These are phyloP conservation scores for Gillenia trifoliata DNA, from an alignment of 306 rosid genomes.

Conservation along the genomic window DNA sequence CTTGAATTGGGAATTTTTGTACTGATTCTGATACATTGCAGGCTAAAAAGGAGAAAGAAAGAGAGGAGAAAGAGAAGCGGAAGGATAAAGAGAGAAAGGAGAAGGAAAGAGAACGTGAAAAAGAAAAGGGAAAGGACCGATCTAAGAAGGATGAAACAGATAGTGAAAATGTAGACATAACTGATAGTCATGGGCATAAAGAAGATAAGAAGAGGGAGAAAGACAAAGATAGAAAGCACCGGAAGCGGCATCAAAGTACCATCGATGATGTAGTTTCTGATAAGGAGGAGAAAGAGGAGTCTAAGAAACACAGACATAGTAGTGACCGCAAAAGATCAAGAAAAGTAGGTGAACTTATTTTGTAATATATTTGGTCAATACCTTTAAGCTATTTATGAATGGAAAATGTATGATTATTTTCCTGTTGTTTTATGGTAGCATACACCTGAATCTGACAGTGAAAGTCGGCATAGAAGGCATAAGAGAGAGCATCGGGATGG, in stretches of 20 bases:
- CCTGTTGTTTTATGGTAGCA: conserved; percentile 47
- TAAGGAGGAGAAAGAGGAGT: conserved; percentile 88
- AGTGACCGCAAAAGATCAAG: conserved; percentile 90
- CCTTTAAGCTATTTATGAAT: conserved; percentile 3
- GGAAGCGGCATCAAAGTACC: conserved; percentile 88
- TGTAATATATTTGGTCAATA: neutral
- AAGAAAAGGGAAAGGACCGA: conserved; percentile 75
- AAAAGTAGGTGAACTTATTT: conserved; percentile 45
- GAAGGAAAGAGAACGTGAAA: conserved; percentile 86
- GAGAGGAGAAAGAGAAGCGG: conserved; percentile 75
- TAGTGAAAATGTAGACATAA: conserved; percentile 59
- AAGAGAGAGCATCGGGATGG: conserved; percentile 83
- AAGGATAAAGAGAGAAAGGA: conserved; percentile 50
- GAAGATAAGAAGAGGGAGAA: conserved; percentile 94
- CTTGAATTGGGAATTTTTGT: neutral
- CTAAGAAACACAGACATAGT: conserved; percentile 80
- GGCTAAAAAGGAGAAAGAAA: conserved; percentile 84
- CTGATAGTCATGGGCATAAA: conserved; percentile 59
- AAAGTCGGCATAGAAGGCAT: conserved; percentile 76
- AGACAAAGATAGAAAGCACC: conserved; percentile 84
- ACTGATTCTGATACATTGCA: conserved; percentile 28
- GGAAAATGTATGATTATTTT: conserved; percentile 14
- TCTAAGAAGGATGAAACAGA: conserved; percentile 89
- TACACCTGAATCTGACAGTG: conserved; percentile 90
- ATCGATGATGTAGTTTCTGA: conserved; percentile 77